Percentiles rank a stretch among this genome's conserved stretches.
Evolutionary conservation across 1,284 basidiomycete genomes (phyloP).

Genomic region (Trichosporon sp.): DNA sequence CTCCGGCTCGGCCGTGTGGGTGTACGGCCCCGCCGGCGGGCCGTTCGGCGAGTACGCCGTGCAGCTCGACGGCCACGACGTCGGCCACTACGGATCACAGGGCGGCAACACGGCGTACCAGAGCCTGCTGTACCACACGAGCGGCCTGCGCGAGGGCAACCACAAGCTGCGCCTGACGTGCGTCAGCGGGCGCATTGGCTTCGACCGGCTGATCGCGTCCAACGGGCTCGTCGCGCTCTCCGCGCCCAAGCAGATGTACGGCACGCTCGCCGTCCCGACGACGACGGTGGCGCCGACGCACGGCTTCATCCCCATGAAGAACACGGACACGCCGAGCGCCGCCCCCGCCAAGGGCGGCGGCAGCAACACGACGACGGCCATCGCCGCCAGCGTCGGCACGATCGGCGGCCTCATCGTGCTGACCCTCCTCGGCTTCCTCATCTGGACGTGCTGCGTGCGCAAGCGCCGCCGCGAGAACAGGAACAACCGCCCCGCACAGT

Average conservation of each 20-base stretch:
- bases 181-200: constrained; percentile 26
- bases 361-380: background rate
- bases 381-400: constrained; percentile 14
- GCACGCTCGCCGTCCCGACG: background rate
- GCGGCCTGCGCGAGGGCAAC: constrained; percentile 20
- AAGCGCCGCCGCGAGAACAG: background rate
- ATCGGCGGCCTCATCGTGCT: constrained; percentile 11
- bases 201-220: constrained; percentile 31
- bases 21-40: constrained; percentile 30
- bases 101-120: constrained; percentile 30
- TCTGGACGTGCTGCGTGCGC: constrained; percentile 12
- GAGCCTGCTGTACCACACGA: constrained; percentile 30
- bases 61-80: constrained; percentile 26
- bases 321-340: background rate
- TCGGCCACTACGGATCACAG: constrained; percentile 27
- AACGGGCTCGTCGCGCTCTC: constrained; percentile 9
- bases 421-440: constrained; percentile 9
- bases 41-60: constrained; percentile 32
- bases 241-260: background rate
- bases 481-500: constrained; percentile 10
- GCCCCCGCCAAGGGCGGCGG: background rate
- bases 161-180: constrained; percentile 32
- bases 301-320: background rate
- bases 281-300: background rate
- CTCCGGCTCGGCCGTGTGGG: constrained; percentile 30